Percentiles rank a stretch among this genome's conserved stretches.
These are phyloP conservation scores for Cunninghamia lanceolata DNA, from an alignment of 75 land plant genomes.

Conservation along the genomic window DNA sequence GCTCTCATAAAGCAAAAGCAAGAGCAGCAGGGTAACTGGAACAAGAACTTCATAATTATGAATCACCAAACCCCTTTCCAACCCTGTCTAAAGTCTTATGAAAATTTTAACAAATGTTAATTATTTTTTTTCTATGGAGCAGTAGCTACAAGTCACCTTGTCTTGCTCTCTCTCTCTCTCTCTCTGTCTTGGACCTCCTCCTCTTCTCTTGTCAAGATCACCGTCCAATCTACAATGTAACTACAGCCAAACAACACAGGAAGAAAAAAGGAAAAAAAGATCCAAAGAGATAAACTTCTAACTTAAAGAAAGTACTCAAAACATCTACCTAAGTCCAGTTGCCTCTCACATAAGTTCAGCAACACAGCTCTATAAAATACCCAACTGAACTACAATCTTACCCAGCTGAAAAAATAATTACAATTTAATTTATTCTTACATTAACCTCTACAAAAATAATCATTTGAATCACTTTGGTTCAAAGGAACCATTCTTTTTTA, in stretches of 20 bases:
- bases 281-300: background rate
- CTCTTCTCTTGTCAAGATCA: background rate
- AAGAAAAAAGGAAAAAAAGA: no score
- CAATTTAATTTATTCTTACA: background rate
- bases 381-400: background rate
- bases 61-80: background rate
- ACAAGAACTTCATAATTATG: slow-evolving; percentile 59
- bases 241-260: background rate
- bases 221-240: background rate
- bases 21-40: slow-evolving; percentile 66
- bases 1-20: slow-evolving; percentile 70
- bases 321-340: background rate
- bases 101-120: background rate
- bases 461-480: background rate
- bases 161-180: no score
- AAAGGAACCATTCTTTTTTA: background rate
- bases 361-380: background rate
- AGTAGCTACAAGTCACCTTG: background rate
- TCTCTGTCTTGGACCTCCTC: background rate
- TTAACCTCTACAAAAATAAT: background rate
- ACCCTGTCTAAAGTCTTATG: background rate
- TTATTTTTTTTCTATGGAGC: background rate
- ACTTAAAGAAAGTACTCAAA: no score
- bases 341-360: background rate
- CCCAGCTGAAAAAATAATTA: background rate